Base-by-base conservation (phyloP, 805 yeast genomes). In the Kluyveromyces lactis region DNA sequence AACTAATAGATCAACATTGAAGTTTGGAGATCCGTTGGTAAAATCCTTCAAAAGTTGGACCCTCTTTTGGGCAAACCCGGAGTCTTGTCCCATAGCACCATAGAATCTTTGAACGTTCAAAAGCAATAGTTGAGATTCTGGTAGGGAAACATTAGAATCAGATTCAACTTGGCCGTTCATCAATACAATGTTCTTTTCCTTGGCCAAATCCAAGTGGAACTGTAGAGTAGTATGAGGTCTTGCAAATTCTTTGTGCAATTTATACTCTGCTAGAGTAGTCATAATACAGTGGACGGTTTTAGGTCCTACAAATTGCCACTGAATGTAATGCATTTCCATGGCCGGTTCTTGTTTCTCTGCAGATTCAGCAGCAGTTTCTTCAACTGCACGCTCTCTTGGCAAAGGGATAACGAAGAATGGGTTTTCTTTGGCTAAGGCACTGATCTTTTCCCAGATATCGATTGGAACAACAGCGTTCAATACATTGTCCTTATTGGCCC, bases 191-290 rank as follows among this genome's bases (percentile, higher is more conserved):
- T 69, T 77, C 45, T 84, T 80, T 12, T 71, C 69, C 0, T 68
- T 61, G 4, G 64, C 66, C 37, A 90, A 63, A 41, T 92, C 96
- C 32, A 80, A 76, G 64, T 90, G 97, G 68, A 90, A 83, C 61
- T 79, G 76, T 46, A 92, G 67, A 0, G 95, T 85, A 0, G 97
- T 86, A 60, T 92, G 97, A 1, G 98, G 97, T 56, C 86, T 81
- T 8, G 98, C 95, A 61, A 71, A 92, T 56, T 90, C 97, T 41
- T 75, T 77, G 55, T 90, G 96, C 21, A 87, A 71, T 60, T 90
- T 87, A 63, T 77, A 92, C 62, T 92, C 97, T 1, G 92, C 89
- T 47, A 92, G 71, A 0, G 96, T 79, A 2, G 98, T 92, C 51
- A 92, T 69, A 73, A 92, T 72, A 56, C 95, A 86, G 63, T 92